Conservation (phyloP, 352 stramenopile genomes). For the Phytophthora quininea region DNA sequence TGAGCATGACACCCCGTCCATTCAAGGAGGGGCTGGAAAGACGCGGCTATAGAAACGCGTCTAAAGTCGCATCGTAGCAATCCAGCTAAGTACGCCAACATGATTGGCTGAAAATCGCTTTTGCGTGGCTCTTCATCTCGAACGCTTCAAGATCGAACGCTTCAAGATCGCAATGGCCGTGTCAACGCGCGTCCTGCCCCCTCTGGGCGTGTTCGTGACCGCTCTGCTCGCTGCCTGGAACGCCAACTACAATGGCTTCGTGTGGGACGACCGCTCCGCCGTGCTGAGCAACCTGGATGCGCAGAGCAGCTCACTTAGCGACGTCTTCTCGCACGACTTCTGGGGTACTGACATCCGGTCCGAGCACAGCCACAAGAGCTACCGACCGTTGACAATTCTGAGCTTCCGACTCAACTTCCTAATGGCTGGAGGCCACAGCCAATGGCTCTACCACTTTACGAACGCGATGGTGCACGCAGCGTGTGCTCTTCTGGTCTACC, state of each 20-base stretch:
- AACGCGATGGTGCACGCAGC: slow-evolving; percentile 79
- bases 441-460: slow-evolving; percentile 67
- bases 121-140: too few species aligned
- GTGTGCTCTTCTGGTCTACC: slow-evolving; percentile 66
- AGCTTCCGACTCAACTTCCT: slow-evolving; percentile 73
- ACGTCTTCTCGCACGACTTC: slow-evolving; percentile 86
- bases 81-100: too few species aligned
- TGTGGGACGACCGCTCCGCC: slow-evolving; percentile 91
- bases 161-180: slow-evolving; percentile 3
- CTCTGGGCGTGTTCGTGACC: slow-evolving; percentile 30
- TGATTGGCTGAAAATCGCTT: too few species aligned
- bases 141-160: too few species aligned
- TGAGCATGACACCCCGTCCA: slow-evolving; percentile 25
- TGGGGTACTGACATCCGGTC: slow-evolving; percentile 79
- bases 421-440: slow-evolving; percentile 51
- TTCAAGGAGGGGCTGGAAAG: slow-evolving; percentile 4
- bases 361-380: slow-evolving; percentile 87
- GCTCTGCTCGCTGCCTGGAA: slow-evolving; percentile 62
- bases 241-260: slow-evolving; percentile 69
- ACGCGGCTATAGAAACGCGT: slow-evolving; percentile 34
- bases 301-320: slow-evolving; percentile 33
- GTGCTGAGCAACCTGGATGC: slow-evolving; percentile 73
- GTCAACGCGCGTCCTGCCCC: background rate
- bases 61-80: background rate
- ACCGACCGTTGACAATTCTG: slow-evolving; percentile 80